Evolutionary conservation across 1,139 yeast species (phyloP), one percentile per base, ranked within the genome.

Genomic region (Blastobotrys arbuscula): DNA sequence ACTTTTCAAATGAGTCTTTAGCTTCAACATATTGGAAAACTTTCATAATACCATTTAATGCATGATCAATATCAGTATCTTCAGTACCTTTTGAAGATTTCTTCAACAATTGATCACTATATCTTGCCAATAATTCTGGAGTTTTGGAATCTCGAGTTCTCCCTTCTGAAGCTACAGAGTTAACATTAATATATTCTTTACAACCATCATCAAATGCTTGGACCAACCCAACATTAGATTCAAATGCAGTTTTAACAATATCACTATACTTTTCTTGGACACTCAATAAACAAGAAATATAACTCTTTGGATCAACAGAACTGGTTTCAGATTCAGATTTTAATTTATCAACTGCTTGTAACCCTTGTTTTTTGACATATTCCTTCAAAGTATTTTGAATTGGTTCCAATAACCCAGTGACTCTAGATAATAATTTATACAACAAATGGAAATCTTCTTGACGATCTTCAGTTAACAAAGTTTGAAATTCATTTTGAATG

Each of bases 1-100:
- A 86, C 58, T 84, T 86, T 70, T 92, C 98, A 68, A 94, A 94
- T 38, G 94, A 86, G 71, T 94, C 98, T 66, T 90, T 90, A 66
- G 92, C 97, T 48, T 87, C 90, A 50, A 94, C 77, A 64, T 87
- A 92, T 61, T 84, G 85, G 73, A 94, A 88, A 24, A 92, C 76
- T 28, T 81, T 79, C 88, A 92, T 87, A 60, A 92, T 78, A 59
- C 90, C 92, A 58, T 84, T 90, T 21, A 83, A 74, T 21, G 65
- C 62, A 39, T 69, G 66, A 52, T 83, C 86, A 82, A 90, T 80
- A 60, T 84, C 92, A 30, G 74, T 68, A 16, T 78, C 74, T 54
- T 83, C 92, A 0, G 81, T 73, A 56, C 82, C 87, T 62, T 84
- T 83, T 38, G 82, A 77, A 36, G 83, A 79, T 61, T 82, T 85